Evolutionary conservation across 73 alveolate species (phyloP).

Genomic region (Breviolum minutum): DNA sequence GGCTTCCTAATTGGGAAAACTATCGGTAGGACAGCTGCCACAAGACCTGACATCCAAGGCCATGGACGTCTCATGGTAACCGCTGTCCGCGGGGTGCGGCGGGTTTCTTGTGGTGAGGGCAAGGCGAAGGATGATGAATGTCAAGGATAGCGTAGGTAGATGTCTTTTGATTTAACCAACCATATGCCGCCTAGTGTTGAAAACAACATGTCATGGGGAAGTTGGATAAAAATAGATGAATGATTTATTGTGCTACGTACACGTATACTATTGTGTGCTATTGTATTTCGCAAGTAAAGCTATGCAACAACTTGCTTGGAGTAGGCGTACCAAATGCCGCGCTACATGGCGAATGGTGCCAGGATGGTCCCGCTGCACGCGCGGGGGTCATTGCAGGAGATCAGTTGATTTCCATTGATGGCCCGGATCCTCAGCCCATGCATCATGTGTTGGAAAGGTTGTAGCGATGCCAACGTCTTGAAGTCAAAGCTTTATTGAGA

Average conservation of each 20-base stretch:
- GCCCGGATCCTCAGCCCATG: not conserved
- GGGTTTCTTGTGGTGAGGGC: not conserved
- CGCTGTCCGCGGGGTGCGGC: slow-evolving; percentile 90
- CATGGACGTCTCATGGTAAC: slow-evolving; percentile 94
- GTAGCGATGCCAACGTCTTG: too few species aligned
- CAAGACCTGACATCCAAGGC: not conserved
- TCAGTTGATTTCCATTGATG: slow-evolving; percentile 57
- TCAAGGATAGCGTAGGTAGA: not conserved
- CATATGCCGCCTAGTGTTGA: not conserved
- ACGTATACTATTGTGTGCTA: too few species aligned
- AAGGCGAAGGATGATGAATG: not conserved
- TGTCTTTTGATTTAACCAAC: not conserved
- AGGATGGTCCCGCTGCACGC: slow-evolving; percentile 76
- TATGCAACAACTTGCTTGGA: not conserved
- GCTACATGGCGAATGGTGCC: not conserved
- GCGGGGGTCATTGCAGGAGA: slow-evolving; percentile 61
- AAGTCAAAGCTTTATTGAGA: too few species aligned
- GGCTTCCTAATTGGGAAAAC: not conserved
- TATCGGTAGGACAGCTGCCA: not conserved
- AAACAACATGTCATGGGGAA: not conserved
- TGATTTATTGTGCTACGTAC: not conserved
- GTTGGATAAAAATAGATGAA: not conserved
- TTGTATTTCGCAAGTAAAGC: too few species aligned
- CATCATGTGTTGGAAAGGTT: too few species aligned
- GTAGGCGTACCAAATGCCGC: too few species aligned